phyloP scores from a whole-genome alignment of 345 rosid species.

The Eucalyptus tenuipes region DNA sequence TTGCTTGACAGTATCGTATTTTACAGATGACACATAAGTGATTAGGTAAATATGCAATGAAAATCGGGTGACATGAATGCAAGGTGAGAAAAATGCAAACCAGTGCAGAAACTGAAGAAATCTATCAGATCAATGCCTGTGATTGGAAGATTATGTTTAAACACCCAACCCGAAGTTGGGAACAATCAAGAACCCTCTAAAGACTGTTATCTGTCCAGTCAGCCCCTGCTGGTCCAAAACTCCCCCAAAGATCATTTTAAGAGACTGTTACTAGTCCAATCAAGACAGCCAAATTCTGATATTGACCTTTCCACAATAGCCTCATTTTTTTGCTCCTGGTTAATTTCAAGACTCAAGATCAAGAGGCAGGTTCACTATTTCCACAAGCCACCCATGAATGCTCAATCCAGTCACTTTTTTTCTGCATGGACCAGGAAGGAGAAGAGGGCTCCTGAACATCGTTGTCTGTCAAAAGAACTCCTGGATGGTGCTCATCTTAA shows the following conservation, averaged over 20 bases:
- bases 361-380: background rate
- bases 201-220: background rate
- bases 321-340: background rate
- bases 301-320: background rate
- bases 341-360: background rate
- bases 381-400: background rate
- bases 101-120: background rate
- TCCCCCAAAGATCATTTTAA: background rate
- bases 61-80: background rate
- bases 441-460: background rate
- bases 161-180: background rate
- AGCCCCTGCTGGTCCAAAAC: background rate
- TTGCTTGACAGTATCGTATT: background rate
- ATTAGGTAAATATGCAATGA: background rate
- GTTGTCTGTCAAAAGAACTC: background rate
- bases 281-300: background rate
- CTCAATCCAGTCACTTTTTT: background rate
- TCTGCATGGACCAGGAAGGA: background rate
- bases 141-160: background rate
- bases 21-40: background rate
- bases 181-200: background rate
- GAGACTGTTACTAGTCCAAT: background rate
- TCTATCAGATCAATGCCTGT: background rate
- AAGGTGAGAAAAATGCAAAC: background rate
- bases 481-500: background rate